Evolutionary conservation across 2,329 filamentous ascomycete species (phyloP), one percentile per base, ranked within the genome.

Genomic region (Dactylellina sp.): DNA sequence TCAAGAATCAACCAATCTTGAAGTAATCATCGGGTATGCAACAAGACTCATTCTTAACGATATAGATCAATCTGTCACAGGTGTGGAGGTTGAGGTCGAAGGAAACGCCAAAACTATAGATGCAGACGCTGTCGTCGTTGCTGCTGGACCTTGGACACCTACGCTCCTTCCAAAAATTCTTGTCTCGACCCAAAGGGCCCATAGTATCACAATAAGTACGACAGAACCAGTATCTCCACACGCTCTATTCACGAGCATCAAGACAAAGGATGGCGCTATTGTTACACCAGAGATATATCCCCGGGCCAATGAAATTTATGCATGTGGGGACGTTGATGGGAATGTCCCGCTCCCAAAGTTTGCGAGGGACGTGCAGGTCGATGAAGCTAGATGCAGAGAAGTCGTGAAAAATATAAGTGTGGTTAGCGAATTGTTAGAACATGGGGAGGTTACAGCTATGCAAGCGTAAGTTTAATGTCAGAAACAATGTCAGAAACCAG

Each of bases 231-330:
- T 94, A 12, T 89, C 86, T 62, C 88, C 90, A 0, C 91, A 91
- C 79, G 90, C 90, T 9, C 85, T 95, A 9, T 99, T 99, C 81
- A 97, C 93, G 0, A 81, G 68, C 80, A 78, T 76, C 80, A 81
- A 79, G 85, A 83, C 71, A 83, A 86, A 79, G 84, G 83, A 82
- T 83, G 84, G 78, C 82, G 82, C 78, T 86, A 86, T 81, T 84
- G 84, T 70, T 85, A 88, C 25, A 86, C 95, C 95, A 0, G 95
- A 99, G 81, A 95, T 98, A 75, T 99, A 99, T 80, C 91, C 95
- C 0, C 86, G 95, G 2, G 93, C 93, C 0, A 90, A 90, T 63
- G 93, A 97, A 80, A 90, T 97, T 9, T 99, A 99, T 81, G 93
- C 92, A 0, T 99, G 95, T 80, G 95, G 93, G 47, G 93, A 97